These are phyloP conservation scores for Penicillium psychrosexuale DNA, from an alignment of 2,329 filamentous ascomycete species.

Conservation along the genomic window DNA sequence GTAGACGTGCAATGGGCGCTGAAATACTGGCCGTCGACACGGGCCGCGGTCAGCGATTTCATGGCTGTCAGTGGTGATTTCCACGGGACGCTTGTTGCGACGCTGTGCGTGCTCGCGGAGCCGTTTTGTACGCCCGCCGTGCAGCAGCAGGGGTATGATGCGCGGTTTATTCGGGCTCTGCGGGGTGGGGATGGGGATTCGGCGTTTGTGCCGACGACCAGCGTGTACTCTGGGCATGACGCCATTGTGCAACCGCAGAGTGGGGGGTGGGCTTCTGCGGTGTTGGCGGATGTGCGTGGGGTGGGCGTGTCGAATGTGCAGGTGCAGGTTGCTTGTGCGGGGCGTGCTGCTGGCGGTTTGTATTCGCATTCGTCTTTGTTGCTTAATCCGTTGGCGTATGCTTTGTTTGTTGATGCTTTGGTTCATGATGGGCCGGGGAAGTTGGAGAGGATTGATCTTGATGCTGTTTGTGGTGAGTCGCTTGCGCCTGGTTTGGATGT, in stretches of 20 bases:
- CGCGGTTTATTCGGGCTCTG: background rate
- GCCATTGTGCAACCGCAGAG: constrained; percentile 1
- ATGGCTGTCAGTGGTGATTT: constrained; percentile 2
- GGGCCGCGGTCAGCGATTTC: background rate
- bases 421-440: constrained; percentile 4
- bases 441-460: constrained; percentile 2
- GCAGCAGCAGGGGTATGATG: constrained; percentile 2
- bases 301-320: constrained; percentile 1
- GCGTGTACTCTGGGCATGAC: background rate
- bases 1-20: constrained; percentile 56
- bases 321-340: constrained; percentile 3
- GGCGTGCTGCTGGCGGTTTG: background rate
- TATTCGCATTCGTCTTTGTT: constrained; percentile 7
- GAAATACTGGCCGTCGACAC: constrained; percentile 35
- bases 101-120: background rate
- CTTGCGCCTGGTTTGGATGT: constrained; percentile 2
- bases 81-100: background rate
- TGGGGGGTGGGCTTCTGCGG: background rate
- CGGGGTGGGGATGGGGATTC: background rate
- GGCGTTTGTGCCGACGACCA: constrained; percentile 5
- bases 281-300: background rate
- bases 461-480: background rate
- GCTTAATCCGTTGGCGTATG: constrained; percentile 2
- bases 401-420: constrained; percentile 7
- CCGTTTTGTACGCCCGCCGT: background rate